Conservation (phyloP, 139 green algal species). For the Tetradesmus lagerheimii region DNA sequence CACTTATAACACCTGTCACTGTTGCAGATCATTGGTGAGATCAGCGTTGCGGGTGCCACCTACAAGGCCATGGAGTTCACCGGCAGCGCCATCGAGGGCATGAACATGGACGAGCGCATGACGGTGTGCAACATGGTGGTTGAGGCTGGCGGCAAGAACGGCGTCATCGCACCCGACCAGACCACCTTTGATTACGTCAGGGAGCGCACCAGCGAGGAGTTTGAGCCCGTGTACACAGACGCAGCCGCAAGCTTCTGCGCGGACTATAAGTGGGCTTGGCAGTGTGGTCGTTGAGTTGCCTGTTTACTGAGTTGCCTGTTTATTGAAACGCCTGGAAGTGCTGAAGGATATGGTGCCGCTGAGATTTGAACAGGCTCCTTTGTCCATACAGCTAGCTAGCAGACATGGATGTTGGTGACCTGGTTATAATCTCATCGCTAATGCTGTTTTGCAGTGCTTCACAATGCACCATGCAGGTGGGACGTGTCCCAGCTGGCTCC, state of each 20-base stretch:
- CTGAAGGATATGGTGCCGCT: no score
- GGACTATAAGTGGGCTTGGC: constrained; percentile 74
- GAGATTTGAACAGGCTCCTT: no score
- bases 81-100: constrained; percentile 81
- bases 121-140: constrained; percentile 99
- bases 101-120: constrained; percentile 99
- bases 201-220: constrained; percentile 80
- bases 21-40: constrained; percentile 96
- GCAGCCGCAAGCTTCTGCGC: constrained; percentile 72
- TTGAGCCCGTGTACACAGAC: constrained; percentile 87
- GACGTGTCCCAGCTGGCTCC: constrained; percentile 97
- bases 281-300: no score
- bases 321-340: no score
- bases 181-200: constrained; percentile 95
- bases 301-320: no score
- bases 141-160: constrained; percentile 89
- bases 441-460: no score
- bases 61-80: constrained; percentile 54
- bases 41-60: constrained; percentile 79
- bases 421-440: no score
- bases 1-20: no score
- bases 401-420: no score
- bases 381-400: no score
- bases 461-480: constrained; percentile 69
- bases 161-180: constrained; percentile 87